phyloP scores from a whole-genome alignment of 2,329 filamentous ascomycete species.

The Lizonia empirigonia region DNA sequence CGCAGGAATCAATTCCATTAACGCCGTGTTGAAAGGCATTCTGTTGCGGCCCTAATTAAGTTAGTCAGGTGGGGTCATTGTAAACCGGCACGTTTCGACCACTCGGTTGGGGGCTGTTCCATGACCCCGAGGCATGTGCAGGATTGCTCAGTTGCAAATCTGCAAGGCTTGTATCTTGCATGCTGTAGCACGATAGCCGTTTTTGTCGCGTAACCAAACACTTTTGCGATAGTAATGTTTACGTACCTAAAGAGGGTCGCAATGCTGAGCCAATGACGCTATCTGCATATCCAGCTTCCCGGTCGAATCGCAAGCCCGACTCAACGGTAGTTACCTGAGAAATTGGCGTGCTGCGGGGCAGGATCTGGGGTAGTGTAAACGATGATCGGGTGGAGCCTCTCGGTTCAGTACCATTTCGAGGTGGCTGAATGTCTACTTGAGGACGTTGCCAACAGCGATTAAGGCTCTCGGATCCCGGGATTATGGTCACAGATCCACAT shows the following conservation, averaged over 20 bases:
- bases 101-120: not conserved
- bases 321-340: not conserved
- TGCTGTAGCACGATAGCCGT: not conserved
- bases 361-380: not conserved
- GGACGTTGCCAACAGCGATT: not conserved
- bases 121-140: not conserved
- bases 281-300: not conserved
- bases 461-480: not conserved
- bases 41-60: not conserved
- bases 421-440: not conserved
- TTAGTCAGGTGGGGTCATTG: not conserved
- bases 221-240: not conserved
- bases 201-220: not conserved
- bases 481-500: not conserved
- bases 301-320: not conserved
- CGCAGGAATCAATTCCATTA: not conserved
- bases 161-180: not conserved
- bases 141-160: not conserved
- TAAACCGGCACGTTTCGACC: not conserved
- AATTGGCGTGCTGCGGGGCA: slow-evolving; percentile 7
- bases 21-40: not conserved
- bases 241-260: not conserved
- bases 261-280: not conserved
- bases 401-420: not conserved
- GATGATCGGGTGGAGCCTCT: not conserved